These are phyloP conservation scores for Colletotrichum spinosum DNA, from an alignment of 2,329 filamentous ascomycete genomes.

Conservation along the genomic window DNA sequence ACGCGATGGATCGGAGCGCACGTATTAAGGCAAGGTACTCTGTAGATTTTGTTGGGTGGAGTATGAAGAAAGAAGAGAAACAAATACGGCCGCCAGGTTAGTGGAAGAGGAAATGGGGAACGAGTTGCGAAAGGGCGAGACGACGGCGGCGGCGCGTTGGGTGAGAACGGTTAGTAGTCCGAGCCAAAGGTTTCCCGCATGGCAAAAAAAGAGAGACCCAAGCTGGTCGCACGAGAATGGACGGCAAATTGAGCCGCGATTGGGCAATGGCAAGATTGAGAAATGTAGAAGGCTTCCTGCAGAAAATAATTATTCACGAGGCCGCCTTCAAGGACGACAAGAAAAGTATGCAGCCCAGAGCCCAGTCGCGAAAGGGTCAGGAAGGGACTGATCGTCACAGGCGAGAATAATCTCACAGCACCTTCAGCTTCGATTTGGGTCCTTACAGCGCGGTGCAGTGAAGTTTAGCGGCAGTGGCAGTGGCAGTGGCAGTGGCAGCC, in stretches of 20 bases:
- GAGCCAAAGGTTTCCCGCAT: slow-evolving; percentile 37
- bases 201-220: slow-evolving; percentile 2
- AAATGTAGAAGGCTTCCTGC: not conserved
- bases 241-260: slow-evolving; percentile 14
- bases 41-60: slow-evolving; percentile 31
- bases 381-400: slow-evolving; percentile 8
- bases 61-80: slow-evolving; percentile 26
- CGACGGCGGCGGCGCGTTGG: slow-evolving; percentile 34
- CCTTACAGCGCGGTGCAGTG: no score
- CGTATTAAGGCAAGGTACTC: slow-evolving; percentile 6
- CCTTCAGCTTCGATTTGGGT: not conserved
- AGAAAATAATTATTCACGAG: no score
- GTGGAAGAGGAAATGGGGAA: slow-evolving; percentile 31
- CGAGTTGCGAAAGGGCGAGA: slow-evolving; percentile 19
- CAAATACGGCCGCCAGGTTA: slow-evolving; percentile 7
- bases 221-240: slow-evolving; percentile 17
- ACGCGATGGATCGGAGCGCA: slow-evolving; percentile 27
- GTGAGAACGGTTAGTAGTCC: slow-evolving; percentile 32
- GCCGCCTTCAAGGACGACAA: not conserved
- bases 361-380: slow-evolving; percentile 26
- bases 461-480: no score
- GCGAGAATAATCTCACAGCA: slow-evolving; percentile 33
- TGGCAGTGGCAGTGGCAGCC: slow-evolving; percentile 3
- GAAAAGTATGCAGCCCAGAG: slow-evolving; percentile 9
- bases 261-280: slow-evolving; percentile 10